Percentiles rank a stretch among this genome's conserved stretches.
Evolutionary conservation across 176 grass and related monocot genomes (phyloP).

Genomic region (Musa troglodytarum): DNA sequence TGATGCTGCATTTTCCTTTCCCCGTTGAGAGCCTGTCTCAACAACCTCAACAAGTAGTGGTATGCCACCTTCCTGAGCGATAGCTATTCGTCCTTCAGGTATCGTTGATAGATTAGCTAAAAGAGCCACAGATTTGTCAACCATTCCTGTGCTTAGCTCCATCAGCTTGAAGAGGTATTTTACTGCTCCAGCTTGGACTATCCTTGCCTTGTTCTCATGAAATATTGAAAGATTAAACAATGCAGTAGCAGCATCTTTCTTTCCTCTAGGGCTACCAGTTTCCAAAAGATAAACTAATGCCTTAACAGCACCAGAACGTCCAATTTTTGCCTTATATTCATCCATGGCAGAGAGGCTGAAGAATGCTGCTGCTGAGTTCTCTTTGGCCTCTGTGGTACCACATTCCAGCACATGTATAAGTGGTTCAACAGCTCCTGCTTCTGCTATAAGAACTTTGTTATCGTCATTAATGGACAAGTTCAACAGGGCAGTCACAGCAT

Average conservation of each 20-base stretch:
- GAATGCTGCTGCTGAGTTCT: conserved; percentile 40
- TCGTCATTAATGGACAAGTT: conserved; percentile 42
- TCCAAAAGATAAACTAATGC: conserved; percentile 42
- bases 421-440: conserved; percentile 33
- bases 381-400: conserved; percentile 35
- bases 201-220: conserved; percentile 39
- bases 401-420: conserved; percentile 39
- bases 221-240: conserved; percentile 39
- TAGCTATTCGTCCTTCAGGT: conserved; percentile 32
- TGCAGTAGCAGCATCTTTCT: conserved; percentile 40
- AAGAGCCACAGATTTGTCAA: conserved; percentile 38
- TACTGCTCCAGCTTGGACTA: conserved; percentile 34
- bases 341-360: conserved; percentile 39
- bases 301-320: conserved; percentile 33
- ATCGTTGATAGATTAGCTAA: conserved; percentile 36
- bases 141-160: conserved; percentile 32
- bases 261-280: conserved; percentile 37
- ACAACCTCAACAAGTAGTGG: conserved; percentile 36
- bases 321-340: conserved; percentile 36
- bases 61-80: conserved; percentile 35
- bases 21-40: conserved; percentile 29
- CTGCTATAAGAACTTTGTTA: conserved; percentile 38
- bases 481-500: conserved; percentile 43
- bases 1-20: conserved; percentile 32
- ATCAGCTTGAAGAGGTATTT: conserved; percentile 33